A percentile compares a stretch with the other conserved stretches of the same genome.
These are phyloP conservation scores for Dothistroma septosporum DNA, from an alignment of 2,329 filamentous ascomycete species.

Conservation along the genomic window DNA sequence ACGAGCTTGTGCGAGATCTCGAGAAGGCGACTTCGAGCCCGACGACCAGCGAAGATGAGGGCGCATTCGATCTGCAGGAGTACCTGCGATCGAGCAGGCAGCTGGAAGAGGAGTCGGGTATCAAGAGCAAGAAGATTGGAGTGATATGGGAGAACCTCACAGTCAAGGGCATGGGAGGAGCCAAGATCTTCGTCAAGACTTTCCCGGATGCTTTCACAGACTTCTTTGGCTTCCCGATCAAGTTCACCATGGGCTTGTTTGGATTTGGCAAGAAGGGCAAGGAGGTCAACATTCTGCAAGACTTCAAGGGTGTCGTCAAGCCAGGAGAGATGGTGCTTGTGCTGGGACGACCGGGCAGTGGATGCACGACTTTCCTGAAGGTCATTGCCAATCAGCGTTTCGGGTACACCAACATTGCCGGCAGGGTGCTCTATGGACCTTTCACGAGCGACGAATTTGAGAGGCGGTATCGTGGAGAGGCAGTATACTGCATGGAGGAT, in stretches of 20 bases:
- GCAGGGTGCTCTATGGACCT: constrained; percentile 64
- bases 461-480: constrained; percentile 71
- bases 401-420: constrained; percentile 58
- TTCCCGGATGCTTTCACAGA: constrained; percentile 58
- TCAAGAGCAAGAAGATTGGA: constrained; percentile 66
- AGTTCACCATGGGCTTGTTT: constrained; percentile 56
- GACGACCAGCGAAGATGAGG: constrained; percentile 37
- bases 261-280: constrained; percentile 63
- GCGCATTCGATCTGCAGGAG: constrained; percentile 67
- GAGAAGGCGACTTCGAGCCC: constrained; percentile 53
- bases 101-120: constrained; percentile 71
- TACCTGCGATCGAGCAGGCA: constrained; percentile 67
- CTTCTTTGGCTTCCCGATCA: constrained; percentile 67
- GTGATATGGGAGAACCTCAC: constrained; percentile 63
- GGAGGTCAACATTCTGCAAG: constrained; percentile 69
- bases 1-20: constrained; percentile 46
- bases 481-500: constrained; percentile 81
- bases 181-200: constrained; percentile 59
- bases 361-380: constrained; percentile 54
- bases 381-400: constrained; percentile 54
- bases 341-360: constrained; percentile 66
- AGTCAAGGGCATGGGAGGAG: constrained; percentile 58
- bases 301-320: constrained; percentile 62
- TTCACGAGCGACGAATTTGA: constrained; percentile 67
- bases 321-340: constrained; percentile 89